phyloP scores from a whole-genome alignment of 345 rosid species.

The Arabidopsis thaliana region TAIR10.1 NC_003075.7:6483501-6484000 shows the following conservation, averaged over 20 bases:
- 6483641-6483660: no score
- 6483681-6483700: no score
- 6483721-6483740: background rate
- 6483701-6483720: no score
- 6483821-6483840: background rate
- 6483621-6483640: no score
- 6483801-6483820: background rate
- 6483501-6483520: no score
- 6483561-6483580: no score
- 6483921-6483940: conserved; percentile 57
- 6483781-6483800: conserved; percentile 16
- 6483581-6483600: no score
- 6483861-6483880: background rate
- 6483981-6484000: conserved; percentile 68
- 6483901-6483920: conserved; percentile 43
- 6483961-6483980: conserved; percentile 58
- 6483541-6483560: no score
- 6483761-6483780: background rate
- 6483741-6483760: background rate
- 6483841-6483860: background rate
- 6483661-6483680: no score
- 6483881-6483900: conserved; percentile 23
- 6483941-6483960: conserved; percentile 51
- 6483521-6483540: no score
- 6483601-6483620: no score